Evolutionary conservation across 148 eudicot species (phyloP).

Genomic region (Rheum nobile): DNA sequence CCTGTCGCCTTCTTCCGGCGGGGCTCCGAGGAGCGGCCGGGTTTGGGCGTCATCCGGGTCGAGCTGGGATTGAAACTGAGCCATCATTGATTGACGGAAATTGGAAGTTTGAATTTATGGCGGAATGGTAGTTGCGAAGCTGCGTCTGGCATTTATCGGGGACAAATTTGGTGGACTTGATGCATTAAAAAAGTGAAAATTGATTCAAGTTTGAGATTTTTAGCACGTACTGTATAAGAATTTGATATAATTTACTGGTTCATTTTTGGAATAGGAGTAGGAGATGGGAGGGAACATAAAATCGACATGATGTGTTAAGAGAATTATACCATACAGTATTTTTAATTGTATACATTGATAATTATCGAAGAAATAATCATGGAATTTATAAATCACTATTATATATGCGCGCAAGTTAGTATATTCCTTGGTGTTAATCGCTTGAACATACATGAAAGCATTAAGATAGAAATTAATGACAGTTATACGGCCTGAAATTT

Average conservation of each 20-base stretch:
- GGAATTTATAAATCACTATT: too few species aligned
- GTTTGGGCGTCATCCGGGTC: background rate
- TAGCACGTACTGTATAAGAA: background rate
- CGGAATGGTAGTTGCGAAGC: background rate
- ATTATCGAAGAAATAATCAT: too few species aligned
- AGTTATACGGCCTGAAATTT: too few species aligned
- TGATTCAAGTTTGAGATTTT: background rate
- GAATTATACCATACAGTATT: too few species aligned
- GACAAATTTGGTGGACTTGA: background rate
- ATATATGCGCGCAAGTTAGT: too few species aligned
- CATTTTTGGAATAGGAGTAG: background rate
- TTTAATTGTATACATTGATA: too few species aligned
- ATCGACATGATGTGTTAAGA: background rate
- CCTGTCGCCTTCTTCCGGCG: slow-evolving; percentile 21
- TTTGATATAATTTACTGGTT: background rate
- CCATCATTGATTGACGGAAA: background rate
- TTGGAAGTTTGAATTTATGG: background rate
- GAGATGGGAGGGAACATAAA: background rate
- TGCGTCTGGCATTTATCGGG: background rate
- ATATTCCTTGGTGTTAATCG: too few species aligned
- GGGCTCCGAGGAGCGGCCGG: background rate
- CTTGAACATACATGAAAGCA: too few species aligned
- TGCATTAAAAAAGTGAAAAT: too few species aligned
- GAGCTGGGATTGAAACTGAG: background rate
- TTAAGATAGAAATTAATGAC: too few species aligned